Evolutionary conservation across 2,329 filamentous ascomycete genomes (phyloP).

Genomic region (Diaporthe sp.): DNA sequence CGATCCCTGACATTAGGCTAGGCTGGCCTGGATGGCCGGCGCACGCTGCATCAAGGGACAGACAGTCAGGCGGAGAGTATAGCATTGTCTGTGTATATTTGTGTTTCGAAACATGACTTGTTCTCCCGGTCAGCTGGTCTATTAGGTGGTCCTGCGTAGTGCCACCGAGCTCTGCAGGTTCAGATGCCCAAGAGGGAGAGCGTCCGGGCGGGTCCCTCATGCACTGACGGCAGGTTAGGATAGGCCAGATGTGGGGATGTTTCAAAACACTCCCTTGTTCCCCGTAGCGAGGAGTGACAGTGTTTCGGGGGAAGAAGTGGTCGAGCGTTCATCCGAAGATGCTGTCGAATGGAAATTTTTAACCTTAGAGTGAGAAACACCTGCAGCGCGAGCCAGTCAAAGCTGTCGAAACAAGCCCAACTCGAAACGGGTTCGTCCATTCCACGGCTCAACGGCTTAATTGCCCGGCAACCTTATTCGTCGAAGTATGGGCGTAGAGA

Average conservation of each 20-base stretch:
- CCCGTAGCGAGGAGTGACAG: slow-evolving; percentile 8
- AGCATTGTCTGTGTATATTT: neutral
- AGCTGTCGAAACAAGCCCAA: slow-evolving; percentile 21
- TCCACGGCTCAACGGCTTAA: slow-evolving; percentile 8
- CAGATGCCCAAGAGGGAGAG: slow-evolving; percentile 12
- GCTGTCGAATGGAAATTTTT: slow-evolving; percentile 22
- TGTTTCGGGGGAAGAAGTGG: slow-evolving; percentile 3
- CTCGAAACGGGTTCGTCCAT: slow-evolving; percentile 24
- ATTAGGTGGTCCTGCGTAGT: neutral
- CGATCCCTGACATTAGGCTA: neutral
- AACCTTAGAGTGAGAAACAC: slow-evolving; percentile 1
- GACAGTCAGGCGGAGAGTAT: neutral
- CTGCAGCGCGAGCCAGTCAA: slow-evolving; percentile 20
- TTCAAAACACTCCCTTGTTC: slow-evolving; percentile 26
- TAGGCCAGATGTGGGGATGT: slow-evolving; percentile 23
- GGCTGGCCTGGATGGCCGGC: neutral
- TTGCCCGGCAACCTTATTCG: slow-evolving; percentile 7
- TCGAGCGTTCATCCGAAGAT: slow-evolving; percentile 29
- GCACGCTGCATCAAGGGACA: neutral
- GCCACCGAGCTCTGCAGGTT: neutral
- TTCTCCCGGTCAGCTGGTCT: neutral
- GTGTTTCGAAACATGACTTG: slow-evolving; percentile 31
- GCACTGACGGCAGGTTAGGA: slow-evolving; percentile 28
- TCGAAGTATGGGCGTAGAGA: neutral
- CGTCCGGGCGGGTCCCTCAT: neutral